Percentiles rank a stretch among this genome's conserved stretches.
These are phyloP conservation scores for Neofusicoccum ribis DNA, from an alignment of 2,329 filamentous ascomycete genomes.

Conservation along the genomic window DNA sequence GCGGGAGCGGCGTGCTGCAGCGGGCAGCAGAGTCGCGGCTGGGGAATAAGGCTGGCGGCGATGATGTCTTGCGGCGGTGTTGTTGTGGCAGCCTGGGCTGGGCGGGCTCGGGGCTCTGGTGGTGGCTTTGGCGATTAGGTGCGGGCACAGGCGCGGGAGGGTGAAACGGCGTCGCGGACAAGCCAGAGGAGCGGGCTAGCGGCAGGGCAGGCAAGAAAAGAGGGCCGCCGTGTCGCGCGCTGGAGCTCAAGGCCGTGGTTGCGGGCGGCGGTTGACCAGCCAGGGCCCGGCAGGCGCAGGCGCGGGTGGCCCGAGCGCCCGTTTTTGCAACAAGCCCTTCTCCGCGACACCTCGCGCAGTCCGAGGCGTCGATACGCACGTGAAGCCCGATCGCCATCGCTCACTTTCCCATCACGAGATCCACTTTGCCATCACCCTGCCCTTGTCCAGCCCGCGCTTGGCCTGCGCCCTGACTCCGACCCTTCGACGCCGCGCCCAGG, in stretches of 20 bases:
- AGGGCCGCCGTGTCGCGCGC: neutral
- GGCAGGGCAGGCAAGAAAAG: neutral
- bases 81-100: slow-evolving; percentile 6
- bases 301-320: neutral
- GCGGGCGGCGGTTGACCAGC: neutral
- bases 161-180: neutral
- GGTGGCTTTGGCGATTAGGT: neutral
- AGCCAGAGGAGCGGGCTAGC: neutral
- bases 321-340: neutral
- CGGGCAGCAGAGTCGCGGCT: neutral
- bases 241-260: neutral
- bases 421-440: slow-evolving; percentile 13
- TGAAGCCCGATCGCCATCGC: slow-evolving; percentile 6
- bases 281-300: neutral
- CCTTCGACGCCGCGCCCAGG: neutral
- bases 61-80: slow-evolving; percentile 5
- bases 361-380: slow-evolving; percentile 3
- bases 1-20: slow-evolving; percentile 2
- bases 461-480: neutral
- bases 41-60: neutral
- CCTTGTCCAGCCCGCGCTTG: slow-evolving; percentile 4
- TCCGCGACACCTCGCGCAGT: neutral
- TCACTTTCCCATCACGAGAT: slow-evolving; percentile 14
- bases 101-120: neutral
- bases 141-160: neutral